Evolutionary conservation across 2,329 filamentous ascomycete species (phyloP).

Genomic region (Cytospora schulzeri): DNA sequence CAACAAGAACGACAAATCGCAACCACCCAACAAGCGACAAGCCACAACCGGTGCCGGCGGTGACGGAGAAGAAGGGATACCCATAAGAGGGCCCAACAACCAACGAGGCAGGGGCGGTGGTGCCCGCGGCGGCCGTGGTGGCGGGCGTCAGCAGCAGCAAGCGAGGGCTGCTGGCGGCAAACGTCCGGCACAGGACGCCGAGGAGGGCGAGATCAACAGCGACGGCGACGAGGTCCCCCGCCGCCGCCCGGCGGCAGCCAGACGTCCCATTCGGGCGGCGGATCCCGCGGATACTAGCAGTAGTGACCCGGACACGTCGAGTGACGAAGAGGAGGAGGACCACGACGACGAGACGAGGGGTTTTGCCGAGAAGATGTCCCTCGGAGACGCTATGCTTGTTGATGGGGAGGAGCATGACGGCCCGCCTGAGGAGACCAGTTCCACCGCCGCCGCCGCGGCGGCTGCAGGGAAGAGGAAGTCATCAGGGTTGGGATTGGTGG

Average conservation of each 20-base stretch:
- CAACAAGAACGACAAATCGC: slow-evolving; percentile 10
- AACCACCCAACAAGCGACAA: slow-evolving; percentile 17
- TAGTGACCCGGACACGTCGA: slow-evolving; percentile 25
- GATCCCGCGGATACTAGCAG: slow-evolving; percentile 20
- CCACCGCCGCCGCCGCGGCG: background rate
- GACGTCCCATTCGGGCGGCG: background rate
- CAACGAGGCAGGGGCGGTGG: slow-evolving; percentile 19
- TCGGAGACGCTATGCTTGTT: too few species aligned
- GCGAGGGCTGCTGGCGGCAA: background rate
- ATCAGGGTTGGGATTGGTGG: slow-evolving; percentile 3
- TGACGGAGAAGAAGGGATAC: background rate
- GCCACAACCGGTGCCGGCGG: slow-evolving; percentile 13
- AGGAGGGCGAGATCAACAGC: slow-evolving; percentile 33
- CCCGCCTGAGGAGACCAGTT: background rate
- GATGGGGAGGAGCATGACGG: background rate
- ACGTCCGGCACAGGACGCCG: slow-evolving; percentile 15
- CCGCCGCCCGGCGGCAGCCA: too few species aligned
- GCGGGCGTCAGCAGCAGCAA: slow-evolving; percentile 12
- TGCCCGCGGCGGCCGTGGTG: slow-evolving; percentile 22
- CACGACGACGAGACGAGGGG: background rate
- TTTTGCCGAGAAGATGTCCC: too few species aligned
- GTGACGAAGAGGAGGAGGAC: slow-evolving; percentile 16
- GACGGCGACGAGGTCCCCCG: slow-evolving; percentile 28
- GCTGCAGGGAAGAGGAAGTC: background rate
- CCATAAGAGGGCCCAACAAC: background rate